A percentile compares a stretch with the other conserved stretches of the same genome.
Evolutionary conservation across 768 basidiomycete genomes (phyloP).

Genomic region (Collybia nuda): DNA sequence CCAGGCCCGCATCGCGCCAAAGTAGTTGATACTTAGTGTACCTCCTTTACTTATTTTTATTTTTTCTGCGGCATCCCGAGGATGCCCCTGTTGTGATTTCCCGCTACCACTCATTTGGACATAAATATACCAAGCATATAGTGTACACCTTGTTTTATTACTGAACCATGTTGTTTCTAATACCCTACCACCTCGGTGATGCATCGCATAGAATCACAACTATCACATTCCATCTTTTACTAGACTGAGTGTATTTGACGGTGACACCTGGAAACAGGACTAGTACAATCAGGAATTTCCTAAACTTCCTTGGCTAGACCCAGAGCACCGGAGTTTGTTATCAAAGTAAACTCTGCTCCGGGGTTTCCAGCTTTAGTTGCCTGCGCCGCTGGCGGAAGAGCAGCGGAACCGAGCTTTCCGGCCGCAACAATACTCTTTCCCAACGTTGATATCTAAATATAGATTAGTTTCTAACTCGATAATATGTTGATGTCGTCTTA

Average conservation of each 20-base stretch:
- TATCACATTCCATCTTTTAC: too few relatives aligned
- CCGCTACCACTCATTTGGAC: not conserved
- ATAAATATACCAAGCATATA: not conserved
- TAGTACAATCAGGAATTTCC: not conserved
- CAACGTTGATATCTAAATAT: constrained; percentile 45
- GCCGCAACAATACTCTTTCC: constrained; percentile 55
- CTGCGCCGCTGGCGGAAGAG: constrained; percentile 41
- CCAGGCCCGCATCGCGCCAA: too few relatives aligned
- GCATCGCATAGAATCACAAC: too few relatives aligned
- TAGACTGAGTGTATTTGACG: too few relatives aligned
- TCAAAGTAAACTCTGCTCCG: constrained; percentile 47
- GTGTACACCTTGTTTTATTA: not conserved
- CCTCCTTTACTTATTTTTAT: too few relatives aligned
- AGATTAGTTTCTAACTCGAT: not conserved
- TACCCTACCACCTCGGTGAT: too few relatives aligned
- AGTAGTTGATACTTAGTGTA: too few relatives aligned
- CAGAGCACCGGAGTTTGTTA: constrained; percentile 50
- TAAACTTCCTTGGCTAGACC: constrained; percentile 28
- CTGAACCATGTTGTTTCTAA: not conserved
- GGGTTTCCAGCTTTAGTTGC: constrained; percentile 40
- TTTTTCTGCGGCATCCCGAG: not conserved
- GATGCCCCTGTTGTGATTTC: not conserved
- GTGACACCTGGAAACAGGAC: not conserved
- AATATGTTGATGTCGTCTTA: constrained; percentile 11
- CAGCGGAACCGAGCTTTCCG: constrained; percentile 52